Evolutionary conservation across 1,284 basidiomycete species (phyloP), one percentile per base, ranked within the genome.

Genomic region (Wolfiporia cocos): DNA sequence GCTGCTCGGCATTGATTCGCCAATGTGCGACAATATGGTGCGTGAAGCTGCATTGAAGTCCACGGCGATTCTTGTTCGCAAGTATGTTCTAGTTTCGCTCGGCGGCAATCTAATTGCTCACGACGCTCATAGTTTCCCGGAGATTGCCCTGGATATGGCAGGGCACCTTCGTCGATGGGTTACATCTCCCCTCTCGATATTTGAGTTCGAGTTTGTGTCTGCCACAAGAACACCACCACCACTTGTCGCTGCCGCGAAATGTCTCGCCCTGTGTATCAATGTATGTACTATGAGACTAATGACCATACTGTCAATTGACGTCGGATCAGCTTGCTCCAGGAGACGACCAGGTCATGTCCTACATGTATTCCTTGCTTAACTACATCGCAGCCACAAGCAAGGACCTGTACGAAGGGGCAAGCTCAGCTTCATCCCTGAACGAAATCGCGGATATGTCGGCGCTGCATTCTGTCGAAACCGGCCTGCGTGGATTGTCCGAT

Each of bases 321-420:
- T 22, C 22, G 11, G 1, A 23, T 2, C 36, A 92, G 87, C 69
- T 91, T 42, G 81, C 89, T 11, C 85, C 88, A 5, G 89, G 89
- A 41, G 90, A 95, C 53, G 92, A 95, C 59, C 76, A 94, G 35
- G 78, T 93, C 54, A 86, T 94, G 74, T 96, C 93, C 2, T 92
- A 92, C 52, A 88, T 96, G 79, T 97, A 98, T 63, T 94, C 92
- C 7, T 74, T 98, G 12, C 74, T 98, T 47, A 97, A 97, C 58
- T 89, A 91, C 57, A 85, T 97, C 43, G 81, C 86, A 2, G 81
- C 79, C 28, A 86, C 81, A 14, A 89, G 78, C 66, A 85, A 84
- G 62, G 91, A 83, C 42, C 72, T 79, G 31, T 74, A 75, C 30
- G 85, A 81, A 42, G 68, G 61, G 64, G 62, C 49, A 57, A 70